Percentiles rank a stretch among this genome's conserved stretches.
Evolutionary conservation across 1,284 basidiomycete species (phyloP).

Genomic region (Flammula alnicola): DNA sequence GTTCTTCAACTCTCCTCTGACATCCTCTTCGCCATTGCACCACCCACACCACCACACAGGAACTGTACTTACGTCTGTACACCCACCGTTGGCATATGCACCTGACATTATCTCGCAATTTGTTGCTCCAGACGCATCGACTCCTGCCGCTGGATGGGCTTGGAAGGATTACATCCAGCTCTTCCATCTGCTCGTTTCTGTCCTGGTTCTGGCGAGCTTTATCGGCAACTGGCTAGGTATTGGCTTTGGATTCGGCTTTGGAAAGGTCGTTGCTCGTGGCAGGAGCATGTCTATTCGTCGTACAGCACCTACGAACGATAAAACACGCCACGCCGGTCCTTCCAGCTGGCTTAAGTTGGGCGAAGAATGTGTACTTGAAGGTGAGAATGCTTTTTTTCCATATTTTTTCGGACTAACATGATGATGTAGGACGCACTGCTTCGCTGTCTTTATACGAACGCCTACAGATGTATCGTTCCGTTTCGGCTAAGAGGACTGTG

Average conservation of each 20-base stretch:
- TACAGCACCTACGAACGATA: not conserved
- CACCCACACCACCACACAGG: constrained; percentile 31
- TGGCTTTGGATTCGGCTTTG: constrained; percentile 12
- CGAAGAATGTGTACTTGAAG: constrained; percentile 32
- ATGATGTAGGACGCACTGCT: constrained; percentile 29
- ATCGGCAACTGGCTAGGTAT: constrained; percentile 38
- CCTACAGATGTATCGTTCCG: constrained; percentile 54
- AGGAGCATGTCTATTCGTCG: constrained; percentile 12
- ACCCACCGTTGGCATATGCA: constrained; percentile 34
- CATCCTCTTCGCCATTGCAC: constrained; percentile 42
- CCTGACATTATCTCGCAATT: constrained; percentile 35
- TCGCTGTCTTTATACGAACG: constrained; percentile 45
- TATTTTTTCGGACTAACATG: constrained; percentile 6
- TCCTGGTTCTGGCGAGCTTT: constrained; percentile 62
- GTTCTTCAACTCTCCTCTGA: constrained; percentile 73
- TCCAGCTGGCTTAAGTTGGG: constrained; percentile 32
- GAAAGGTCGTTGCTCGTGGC: constrained; percentile 14
- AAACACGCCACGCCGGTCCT: constrained; percentile 13
- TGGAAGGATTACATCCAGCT: constrained; percentile 57
- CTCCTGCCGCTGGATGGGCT: constrained; percentile 36
- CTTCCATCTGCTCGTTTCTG: constrained; percentile 65
- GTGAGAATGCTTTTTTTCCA: constrained; percentile 17
- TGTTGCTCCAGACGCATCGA: constrained; percentile 17
- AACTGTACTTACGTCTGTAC: constrained; percentile 37
- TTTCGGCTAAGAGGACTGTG: constrained; percentile 43